These are phyloP conservation scores for Moesziomyces sp. DNA, from an alignment of 1,284 basidiomycete species.

Conservation along the genomic window DNA sequence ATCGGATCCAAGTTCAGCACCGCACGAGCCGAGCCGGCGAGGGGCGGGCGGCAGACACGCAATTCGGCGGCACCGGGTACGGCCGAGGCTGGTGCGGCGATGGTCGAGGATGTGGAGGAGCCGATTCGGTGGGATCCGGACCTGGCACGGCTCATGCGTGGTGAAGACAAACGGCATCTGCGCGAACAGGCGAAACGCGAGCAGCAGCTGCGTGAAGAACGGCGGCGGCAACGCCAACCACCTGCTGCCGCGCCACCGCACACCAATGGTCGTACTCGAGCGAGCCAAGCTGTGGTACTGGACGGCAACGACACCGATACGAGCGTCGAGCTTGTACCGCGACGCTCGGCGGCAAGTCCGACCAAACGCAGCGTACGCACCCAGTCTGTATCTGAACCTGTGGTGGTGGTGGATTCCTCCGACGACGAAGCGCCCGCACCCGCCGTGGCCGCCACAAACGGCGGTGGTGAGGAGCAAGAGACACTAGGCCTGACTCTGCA, in stretches of 20 bases:
- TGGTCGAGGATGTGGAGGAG: conserved; percentile 7
- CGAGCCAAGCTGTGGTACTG: neutral
- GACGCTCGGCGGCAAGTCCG: neutral
- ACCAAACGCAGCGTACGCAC: neutral
- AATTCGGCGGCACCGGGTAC: conserved; percentile 13
- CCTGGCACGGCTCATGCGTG: conserved; percentile 47
- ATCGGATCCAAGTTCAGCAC: conserved; percentile 19
- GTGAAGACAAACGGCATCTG: conserved; percentile 44
- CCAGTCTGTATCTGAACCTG: neutral
- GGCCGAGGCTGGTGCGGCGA: neutral
- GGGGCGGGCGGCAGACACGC: conserved; percentile 4
- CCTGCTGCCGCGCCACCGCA: no score
- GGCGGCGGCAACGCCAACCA: conserved; percentile 17
- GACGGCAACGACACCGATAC: conserved; percentile 26
- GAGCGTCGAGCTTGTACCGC: conserved; percentile 20
- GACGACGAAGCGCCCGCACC: conserved; percentile 14
- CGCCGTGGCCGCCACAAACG: neutral
- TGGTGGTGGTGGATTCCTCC: conserved; percentile 19
- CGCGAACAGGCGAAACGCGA: conserved; percentile 45
- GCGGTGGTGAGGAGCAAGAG: conserved; percentile 6
- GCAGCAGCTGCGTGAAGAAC: conserved; percentile 25
- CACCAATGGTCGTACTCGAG: no score
- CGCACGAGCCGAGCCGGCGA: neutral
- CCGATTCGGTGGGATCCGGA: conserved; percentile 51
- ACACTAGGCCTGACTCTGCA: conserved; percentile 39